Percentiles rank a stretch among this genome's conserved stretches.
Conservation (phyloP, 306 rosid species). For the Styphnolobium japonicum region DNA sequence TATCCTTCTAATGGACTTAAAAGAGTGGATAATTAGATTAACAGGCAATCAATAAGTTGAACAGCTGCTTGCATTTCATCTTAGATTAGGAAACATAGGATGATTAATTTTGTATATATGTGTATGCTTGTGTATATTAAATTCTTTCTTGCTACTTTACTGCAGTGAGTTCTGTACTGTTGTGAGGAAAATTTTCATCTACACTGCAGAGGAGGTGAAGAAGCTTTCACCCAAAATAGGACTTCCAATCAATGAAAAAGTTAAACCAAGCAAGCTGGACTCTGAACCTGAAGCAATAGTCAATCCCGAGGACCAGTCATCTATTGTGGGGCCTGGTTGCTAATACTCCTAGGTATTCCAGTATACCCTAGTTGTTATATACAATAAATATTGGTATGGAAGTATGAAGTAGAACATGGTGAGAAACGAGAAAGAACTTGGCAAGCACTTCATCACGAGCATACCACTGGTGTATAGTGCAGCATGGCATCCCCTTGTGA, state of each 20-base stretch:
- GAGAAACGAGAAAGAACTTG: conserved; percentile 12
- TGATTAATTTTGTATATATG: background rate
- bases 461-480: background rate
- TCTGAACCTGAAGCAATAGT: conserved; percentile 46
- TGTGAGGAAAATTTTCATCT: conserved; percentile 74
- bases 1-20: background rate
- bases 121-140: background rate
- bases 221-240: conserved; percentile 65
- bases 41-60: background rate
- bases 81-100: background rate
- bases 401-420: conserved; percentile 1
- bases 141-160: background rate
- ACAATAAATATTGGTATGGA: conserved; percentile 9
- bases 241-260: conserved; percentile 44
- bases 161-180: conserved; percentile 79
- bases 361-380: background rate
- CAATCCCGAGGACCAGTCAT: conserved; percentile 59
- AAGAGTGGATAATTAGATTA: background rate
- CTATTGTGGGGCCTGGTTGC: conserved; percentile 52
- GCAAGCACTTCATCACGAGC: background rate
- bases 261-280: conserved; percentile 43
- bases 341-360: conserved; percentile 17
- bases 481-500: conserved; percentile 2
- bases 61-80: background rate
- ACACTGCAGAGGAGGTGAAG: conserved; percentile 70